Evolutionary conservation across 768 basidiomycete genomes (phyloP), one percentile per base, ranked within the genome.

Genomic region (Botryobasidium botryosum): DNA sequence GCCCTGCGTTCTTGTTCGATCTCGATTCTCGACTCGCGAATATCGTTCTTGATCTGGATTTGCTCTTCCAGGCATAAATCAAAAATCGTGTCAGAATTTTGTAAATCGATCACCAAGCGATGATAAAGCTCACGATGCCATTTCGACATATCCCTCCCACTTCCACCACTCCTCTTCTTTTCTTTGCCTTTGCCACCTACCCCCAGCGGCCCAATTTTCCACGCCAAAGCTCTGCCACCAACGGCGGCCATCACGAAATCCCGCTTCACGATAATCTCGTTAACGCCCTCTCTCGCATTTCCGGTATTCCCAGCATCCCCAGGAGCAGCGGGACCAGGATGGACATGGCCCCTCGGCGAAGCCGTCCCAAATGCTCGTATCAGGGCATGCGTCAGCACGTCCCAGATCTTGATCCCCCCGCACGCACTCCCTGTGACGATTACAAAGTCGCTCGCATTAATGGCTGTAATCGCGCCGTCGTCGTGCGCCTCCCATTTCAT

Each of bases 171-270:
- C 6, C 36, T 44, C 49, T 56, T 49, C 46, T 41, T 44, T 31
- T 45, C 47, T 44, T 55, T 20, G 7, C 48, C 41, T 41, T 60
- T 56, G 35, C 59, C 51, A 52, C 53, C 28, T 26, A 41, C 7
- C 17, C 45, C 35, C 10, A 29, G 17, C 18, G 62, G 64, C 3
- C 72, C 77, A 4, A 75, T 72, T 51, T 68, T 71, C 79, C 81
- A 87, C 1, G 76, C 68, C 57, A 80, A 61, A 2, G 82, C 71
- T 33, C 68, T 61, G 47, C 70, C 72, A 6, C 75, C 81, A 3
- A 78, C 68, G 26, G 64, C 64, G 8, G 72, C 74, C 36, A 84
- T 55, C 20, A 87, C 46, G 8, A 72, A 59, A 40, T 79, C 69
- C 70, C 3, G 66, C 57, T 35, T 67, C 67, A 86, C 52, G 8